Evolutionary conservation across 2,329 filamentous ascomycete genomes (phyloP).

Genomic region (Epichloe typhina): DNA sequence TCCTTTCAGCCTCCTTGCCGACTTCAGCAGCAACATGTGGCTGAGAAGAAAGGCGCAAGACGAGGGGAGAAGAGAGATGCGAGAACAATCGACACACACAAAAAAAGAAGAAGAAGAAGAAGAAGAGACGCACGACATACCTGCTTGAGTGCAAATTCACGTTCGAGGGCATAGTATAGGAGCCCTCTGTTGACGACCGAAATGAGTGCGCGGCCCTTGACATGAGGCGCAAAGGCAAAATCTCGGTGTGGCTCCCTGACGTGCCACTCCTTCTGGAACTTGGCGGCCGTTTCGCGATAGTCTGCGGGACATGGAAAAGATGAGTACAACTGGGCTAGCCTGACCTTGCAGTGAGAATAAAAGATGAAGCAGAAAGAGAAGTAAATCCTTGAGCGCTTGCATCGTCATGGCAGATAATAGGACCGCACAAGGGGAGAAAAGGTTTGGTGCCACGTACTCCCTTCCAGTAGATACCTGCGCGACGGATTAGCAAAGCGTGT

Average conservation of each 20-base stretch:
- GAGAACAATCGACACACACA: neutral
- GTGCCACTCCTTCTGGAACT: slow-evolving; percentile 57
- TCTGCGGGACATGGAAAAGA: slow-evolving; percentile 27
- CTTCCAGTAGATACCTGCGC: slow-evolving; percentile 46
- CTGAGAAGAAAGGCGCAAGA: neutral
- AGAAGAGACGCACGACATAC: slow-evolving; percentile 21
- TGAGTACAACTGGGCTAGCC: neutral
- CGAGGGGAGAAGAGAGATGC: slow-evolving; percentile 1
- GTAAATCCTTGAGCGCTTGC: neutral
- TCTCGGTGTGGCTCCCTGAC: slow-evolving; percentile 47
- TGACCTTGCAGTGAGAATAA: neutral
- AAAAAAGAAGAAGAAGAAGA: slow-evolving; percentile 5
- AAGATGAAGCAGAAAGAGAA: neutral
- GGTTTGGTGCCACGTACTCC: slow-evolving; percentile 37
- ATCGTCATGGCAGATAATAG: neutral
- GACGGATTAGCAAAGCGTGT: slow-evolving; percentile 2
- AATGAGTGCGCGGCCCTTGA: slow-evolving; percentile 51
- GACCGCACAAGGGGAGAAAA: neutral
- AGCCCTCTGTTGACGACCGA: slow-evolving; percentile 51
- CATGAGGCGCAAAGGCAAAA: slow-evolving; percentile 50
- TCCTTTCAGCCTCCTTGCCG: neutral
- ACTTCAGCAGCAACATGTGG: neutral
- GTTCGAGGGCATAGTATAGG: slow-evolving; percentile 45
- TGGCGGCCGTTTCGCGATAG: slow-evolving; percentile 54
- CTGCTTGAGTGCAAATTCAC: slow-evolving; percentile 37